phyloP scores from a whole-genome alignment of 495 filamentous ascomycete genomes.

The Arthonia radiata region DNA sequence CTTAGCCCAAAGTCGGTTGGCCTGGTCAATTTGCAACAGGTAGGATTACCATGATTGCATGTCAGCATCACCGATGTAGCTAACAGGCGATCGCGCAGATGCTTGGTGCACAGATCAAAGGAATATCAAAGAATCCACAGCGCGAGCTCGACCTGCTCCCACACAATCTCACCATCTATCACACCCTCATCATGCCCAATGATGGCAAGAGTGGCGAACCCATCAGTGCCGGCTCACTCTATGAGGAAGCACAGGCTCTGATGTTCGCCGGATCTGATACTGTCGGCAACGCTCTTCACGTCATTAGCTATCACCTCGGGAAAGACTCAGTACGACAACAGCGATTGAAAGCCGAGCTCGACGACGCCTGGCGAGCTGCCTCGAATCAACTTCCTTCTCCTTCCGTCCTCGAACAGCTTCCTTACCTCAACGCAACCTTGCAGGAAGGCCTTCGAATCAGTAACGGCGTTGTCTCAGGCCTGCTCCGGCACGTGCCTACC shows the following conservation, averaged over 20 bases:
- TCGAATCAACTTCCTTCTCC: conserved; percentile 7
- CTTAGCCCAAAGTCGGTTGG: conserved; percentile 11
- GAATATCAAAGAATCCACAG: conserved; percentile 7
- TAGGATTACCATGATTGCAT: conserved; percentile 1
- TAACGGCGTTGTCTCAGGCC: conserved; percentile 2
- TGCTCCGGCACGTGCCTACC: conserved; percentile 1
- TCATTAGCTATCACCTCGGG: conserved; percentile 14
- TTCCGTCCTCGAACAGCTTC: conserved; percentile 14
- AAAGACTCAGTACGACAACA: conserved; percentile 6
- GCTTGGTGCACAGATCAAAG: conserved; percentile 8
- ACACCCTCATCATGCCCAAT: conserved; percentile 12
- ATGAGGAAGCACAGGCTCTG: conserved; percentile 15
- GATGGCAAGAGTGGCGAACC: conserved; percentile 7
- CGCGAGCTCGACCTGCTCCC: conserved; percentile 9
- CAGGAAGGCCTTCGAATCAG: conserved; percentile 8
- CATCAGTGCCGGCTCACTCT: conserved; percentile 7
- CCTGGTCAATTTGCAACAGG: conserved; percentile 10
- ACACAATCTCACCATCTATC: conserved; percentile 16
- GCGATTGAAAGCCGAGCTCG: conserved; percentile 12
- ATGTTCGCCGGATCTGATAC: conserved; percentile 20
- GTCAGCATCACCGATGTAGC: conserved; percentile 4
- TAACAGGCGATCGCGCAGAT: conserved; percentile 3
- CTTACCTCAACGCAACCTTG: conserved; percentile 13
- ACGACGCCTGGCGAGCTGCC: conserved; percentile 10
- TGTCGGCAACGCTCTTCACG: conserved; percentile 12